Evolutionary conservation across 805 yeast species (phyloP).

Genomic region (Metschnikowia corniflorae): DNA sequence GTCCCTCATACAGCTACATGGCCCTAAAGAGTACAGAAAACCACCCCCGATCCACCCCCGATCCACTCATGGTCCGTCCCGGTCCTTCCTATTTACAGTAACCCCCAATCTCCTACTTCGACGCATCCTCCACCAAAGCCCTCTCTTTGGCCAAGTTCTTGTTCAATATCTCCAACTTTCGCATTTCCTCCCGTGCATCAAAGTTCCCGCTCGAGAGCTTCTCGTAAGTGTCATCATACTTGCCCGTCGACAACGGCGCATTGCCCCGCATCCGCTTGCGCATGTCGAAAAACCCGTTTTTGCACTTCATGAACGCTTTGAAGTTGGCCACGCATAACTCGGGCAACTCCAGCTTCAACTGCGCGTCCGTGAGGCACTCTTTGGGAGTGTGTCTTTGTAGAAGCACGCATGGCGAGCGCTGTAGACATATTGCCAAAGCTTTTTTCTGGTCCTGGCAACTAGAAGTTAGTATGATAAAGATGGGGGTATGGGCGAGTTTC

Average conservation of each 20-base stretch:
- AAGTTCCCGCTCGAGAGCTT: slow-evolving; percentile 77
- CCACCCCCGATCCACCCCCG: too few species aligned
- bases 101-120: too few species aligned
- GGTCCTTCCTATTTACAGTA: slow-evolving; percentile 21
- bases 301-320: slow-evolving; percentile 84
- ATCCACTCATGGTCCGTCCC: background rate
- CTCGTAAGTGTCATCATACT: slow-evolving; percentile 82
- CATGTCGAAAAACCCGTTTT: slow-evolving; percentile 88
- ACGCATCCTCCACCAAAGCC: slow-evolving; percentile 17
- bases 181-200: slow-evolving; percentile 76
- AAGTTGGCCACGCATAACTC: slow-evolving; percentile 84
- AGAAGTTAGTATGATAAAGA: slow-evolving; percentile 3
- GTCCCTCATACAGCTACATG: too few species aligned
- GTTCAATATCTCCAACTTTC: slow-evolving; percentile 61
- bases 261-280: slow-evolving; percentile 88
- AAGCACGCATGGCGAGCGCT: slow-evolving; percentile 94
- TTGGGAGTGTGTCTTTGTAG: slow-evolving; percentile 87
- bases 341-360: slow-evolving; percentile 72
- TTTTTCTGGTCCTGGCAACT: slow-evolving; percentile 93
- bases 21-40: too few species aligned
- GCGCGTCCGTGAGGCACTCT: slow-evolving; percentile 79
- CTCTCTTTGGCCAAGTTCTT: slow-evolving; percentile 40
- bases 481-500: too few species aligned
- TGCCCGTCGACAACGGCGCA: slow-evolving; percentile 90
- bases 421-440: slow-evolving; percentile 94